Conservation (phyloP, 177 flowering plant genomes). For the Tripterygium wilfordii region DNA sequence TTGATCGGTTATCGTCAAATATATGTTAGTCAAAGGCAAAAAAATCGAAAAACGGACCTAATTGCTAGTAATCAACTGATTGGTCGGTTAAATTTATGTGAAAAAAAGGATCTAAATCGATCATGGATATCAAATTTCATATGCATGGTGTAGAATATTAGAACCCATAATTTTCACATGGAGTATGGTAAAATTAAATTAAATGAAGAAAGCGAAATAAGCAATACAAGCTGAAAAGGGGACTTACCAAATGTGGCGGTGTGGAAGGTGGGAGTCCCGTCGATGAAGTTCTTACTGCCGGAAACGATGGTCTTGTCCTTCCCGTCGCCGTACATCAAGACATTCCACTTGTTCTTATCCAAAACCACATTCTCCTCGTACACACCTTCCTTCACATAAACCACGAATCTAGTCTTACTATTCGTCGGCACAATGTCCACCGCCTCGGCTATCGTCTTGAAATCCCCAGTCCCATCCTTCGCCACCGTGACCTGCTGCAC, state of each 20-base stretch:
- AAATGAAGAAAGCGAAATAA: no score
- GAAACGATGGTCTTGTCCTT: conserved; percentile 37
- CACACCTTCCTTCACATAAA: conserved; percentile 45
- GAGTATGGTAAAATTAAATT: no score
- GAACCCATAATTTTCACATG: no score
- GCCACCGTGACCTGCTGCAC: conserved; percentile 26
- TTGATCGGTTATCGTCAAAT: no score
- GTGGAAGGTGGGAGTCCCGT: conserved; percentile 43
- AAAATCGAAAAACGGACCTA: no score
- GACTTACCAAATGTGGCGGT: conserved; percentile 44
- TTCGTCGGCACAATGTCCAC: conserved; percentile 31
- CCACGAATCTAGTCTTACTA: conserved; percentile 33
- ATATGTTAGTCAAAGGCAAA: no score
- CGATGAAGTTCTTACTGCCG: conserved; percentile 28
- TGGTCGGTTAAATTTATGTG: no score
- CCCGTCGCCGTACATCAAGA: conserved; percentile 53
- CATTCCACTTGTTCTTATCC: conserved; percentile 36
- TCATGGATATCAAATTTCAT: no score
- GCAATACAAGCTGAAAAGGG: not conserved
- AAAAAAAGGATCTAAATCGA: no score
- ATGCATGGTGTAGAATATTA: no score
- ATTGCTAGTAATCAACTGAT: no score
- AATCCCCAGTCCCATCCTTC: conserved; percentile 37
- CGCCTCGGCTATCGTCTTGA: conserved; percentile 30
- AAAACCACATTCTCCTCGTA: conserved; percentile 37